Evolutionary conservation across 805 yeast species (phyloP), one percentile per base, ranked within the genome.

Genomic region (Nakazawaea laoshanensis): DNA sequence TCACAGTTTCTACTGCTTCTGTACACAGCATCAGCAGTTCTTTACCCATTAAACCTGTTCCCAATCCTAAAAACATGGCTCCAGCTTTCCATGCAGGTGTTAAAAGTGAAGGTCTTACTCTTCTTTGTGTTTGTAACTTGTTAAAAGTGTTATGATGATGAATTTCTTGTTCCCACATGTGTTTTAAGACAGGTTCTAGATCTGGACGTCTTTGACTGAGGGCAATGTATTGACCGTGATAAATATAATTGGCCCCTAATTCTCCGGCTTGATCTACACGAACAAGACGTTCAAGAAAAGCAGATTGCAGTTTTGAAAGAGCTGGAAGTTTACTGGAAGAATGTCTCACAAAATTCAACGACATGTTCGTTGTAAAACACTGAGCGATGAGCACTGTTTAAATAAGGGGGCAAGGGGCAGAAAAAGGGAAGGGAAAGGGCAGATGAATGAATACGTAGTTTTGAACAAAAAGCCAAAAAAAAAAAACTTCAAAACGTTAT

Each of bases 21-120:
- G 98, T 92, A 53, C 98, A 92, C 1, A 98, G 97, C 98, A 92
- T 92, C 2, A 98, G 97, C 2, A 95, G 96, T 52, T 89, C 96
- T 49, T 86, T 85, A 12, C 96, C 80, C 41, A 87, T 57, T 34
- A 82, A 46, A 0, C 95, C 96, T 1, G 97, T 92, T 1, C 78
- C 81, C 2, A 75, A 74, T 3, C 98, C 98, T 62, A 92, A 65
- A 1, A 77, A 77, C 31, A 81, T 65, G 0, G 98, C 97, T 3
- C 96, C 97, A 0, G 72, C 55, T 52, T 83, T 87, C 98, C 98
- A 92, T 1, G 85, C 47, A 2, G 98, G 98, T 0, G 97, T 88
- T 25, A 92, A 56, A 11, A 92, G 47, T 0, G 96, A 85, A 3
- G 98, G 98, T 46, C 98, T 71, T 2, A 88, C 95, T 31, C 96